Percentiles rank a stretch among this genome's conserved stretches.
Conservation (phyloP, 2,329 filamentous ascomycete species). For the Botrytis fabae region DNA sequence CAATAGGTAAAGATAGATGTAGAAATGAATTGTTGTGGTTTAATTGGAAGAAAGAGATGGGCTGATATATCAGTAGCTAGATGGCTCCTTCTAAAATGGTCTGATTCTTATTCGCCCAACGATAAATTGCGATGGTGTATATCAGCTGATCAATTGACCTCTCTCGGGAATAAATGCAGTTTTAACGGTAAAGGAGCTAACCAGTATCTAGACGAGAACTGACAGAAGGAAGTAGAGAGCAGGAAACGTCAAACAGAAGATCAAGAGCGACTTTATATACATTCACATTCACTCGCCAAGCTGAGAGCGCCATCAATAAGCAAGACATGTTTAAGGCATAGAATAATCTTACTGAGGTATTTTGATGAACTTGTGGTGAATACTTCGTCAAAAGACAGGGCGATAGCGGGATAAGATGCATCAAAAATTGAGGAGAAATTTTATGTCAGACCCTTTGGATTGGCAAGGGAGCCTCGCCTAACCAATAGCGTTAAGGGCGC, state of each 20-base stretch:
- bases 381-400: not conserved
- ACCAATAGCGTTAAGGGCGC: slow-evolving; percentile 3
- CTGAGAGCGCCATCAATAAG: not conserved
- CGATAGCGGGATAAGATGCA: not conserved
- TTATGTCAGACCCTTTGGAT: not conserved
- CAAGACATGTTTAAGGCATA: not conserved
- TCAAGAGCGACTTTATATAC: not conserved
- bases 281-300: not conserved
- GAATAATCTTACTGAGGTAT: not conserved
- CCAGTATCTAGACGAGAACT: not conserved
- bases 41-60: not conserved
- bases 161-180: not conserved
- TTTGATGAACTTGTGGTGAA: not conserved
- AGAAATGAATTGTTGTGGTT: not conserved
- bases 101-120: not conserved
- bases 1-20: not conserved
- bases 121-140: not conserved
- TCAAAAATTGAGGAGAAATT: not conserved
- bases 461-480: not conserved
- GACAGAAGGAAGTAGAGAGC: not conserved
- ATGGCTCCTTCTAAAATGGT: not conserved
- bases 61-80: not conserved
- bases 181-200: not conserved
- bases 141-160: not conserved
- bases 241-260: not conserved